These are phyloP conservation scores for Erysimum pusillum DNA, from an alignment of 441 rosid species.

Conservation along the genomic window DNA sequence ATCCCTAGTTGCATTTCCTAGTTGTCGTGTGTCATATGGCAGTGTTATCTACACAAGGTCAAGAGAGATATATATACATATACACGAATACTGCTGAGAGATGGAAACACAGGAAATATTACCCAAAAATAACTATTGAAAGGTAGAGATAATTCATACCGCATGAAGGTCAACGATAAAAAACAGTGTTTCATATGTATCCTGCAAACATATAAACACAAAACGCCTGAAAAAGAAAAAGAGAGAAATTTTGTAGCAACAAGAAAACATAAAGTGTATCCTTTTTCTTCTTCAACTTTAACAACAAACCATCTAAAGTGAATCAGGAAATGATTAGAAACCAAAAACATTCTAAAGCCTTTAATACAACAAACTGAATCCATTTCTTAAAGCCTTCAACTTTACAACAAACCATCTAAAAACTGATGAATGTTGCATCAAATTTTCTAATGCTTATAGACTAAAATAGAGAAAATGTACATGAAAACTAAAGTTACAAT, in stretches of 20 bases:
- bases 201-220: constrained; percentile 59
- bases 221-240: constrained; percentile 8
- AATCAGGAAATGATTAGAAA: neutral
- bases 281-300: neutral
- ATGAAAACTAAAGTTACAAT: no score
- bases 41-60: constrained; percentile 67
- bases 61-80: neutral
- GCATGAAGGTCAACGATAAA: constrained; percentile 91
- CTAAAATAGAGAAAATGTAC: neutral
- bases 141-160: constrained; percentile 55
- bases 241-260: constrained; percentile 17
- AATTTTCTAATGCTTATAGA: neutral
- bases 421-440: neutral
- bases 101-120: neutral
- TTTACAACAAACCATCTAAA: neutral
- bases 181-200: constrained; percentile 83
- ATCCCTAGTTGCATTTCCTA: constrained; percentile 78
- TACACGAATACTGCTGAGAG: no score
- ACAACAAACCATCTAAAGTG: neutral
- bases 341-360: neutral
- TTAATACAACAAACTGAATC: neutral
- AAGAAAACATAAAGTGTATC: constrained; percentile 4
- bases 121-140: constrained; percentile 4
- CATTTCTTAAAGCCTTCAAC: neutral
- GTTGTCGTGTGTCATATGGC: constrained; percentile 76